phyloP scores from a whole-genome alignment of 2,329 filamentous ascomycete species.

The Paraphaeosphaeria sporulosa region DNA sequence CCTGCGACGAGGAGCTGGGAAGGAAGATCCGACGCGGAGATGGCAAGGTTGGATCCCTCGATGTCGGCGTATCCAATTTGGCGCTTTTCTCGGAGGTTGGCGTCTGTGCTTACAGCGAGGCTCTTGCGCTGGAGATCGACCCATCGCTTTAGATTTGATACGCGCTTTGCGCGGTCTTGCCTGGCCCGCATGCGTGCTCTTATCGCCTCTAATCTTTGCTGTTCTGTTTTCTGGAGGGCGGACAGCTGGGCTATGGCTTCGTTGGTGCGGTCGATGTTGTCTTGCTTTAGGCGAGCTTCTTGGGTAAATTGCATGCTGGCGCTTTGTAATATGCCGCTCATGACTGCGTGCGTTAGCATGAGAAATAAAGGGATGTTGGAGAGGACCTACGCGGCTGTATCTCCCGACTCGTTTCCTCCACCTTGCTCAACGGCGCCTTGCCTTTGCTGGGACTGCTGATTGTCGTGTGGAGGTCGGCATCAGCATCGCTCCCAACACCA shows the following conservation, averaged over 20 bases:
- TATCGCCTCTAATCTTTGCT: slow-evolving; percentile 74
- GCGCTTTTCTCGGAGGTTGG: slow-evolving; percentile 52
- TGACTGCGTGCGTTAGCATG: slow-evolving; percentile 59
- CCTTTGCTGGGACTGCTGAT: slow-evolving; percentile 46
- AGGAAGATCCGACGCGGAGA: slow-evolving; percentile 39
- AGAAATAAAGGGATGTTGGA: neutral
- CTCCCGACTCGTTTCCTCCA: slow-evolving; percentile 79
- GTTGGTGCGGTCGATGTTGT: slow-evolving; percentile 82
- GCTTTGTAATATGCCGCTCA: slow-evolving; percentile 81
- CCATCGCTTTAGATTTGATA: slow-evolving; percentile 78
- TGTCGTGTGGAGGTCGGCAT: slow-evolving; percentile 51
- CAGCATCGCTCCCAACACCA: slow-evolving; percentile 78
- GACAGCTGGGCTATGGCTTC: slow-evolving; percentile 81
- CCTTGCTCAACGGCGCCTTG: slow-evolving; percentile 52
- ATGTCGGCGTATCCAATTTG: slow-evolving; percentile 58
- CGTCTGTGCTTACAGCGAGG: slow-evolving; percentile 55
- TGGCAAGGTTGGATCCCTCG: slow-evolving; percentile 41
- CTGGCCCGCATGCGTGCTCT: slow-evolving; percentile 70
- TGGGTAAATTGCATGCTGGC: slow-evolving; percentile 80
- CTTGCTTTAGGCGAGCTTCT: slow-evolving; percentile 84
- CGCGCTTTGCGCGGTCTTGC: slow-evolving; percentile 72
- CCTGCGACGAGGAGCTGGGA: slow-evolving; percentile 37
- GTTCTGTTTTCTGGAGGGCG: slow-evolving; percentile 77
- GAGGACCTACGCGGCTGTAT: slow-evolving; percentile 75
- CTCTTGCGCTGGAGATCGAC: slow-evolving; percentile 71